These are phyloP conservation scores for Trichoderma sp. DNA, from an alignment of 2,329 filamentous ascomycete species.

Conservation along the genomic window DNA sequence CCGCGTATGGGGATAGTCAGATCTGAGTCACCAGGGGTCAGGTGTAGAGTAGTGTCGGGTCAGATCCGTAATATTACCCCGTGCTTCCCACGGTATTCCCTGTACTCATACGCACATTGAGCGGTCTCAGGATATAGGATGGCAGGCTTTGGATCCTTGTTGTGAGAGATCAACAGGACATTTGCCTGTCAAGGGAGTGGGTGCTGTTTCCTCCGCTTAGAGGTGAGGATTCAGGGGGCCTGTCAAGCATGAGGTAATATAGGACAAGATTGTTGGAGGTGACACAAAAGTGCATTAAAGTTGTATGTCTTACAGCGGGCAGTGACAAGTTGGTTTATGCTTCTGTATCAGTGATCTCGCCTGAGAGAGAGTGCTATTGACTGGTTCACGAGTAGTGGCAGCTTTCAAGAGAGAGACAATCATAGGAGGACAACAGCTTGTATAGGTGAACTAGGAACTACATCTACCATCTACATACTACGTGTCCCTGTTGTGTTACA, in stretches of 20 bases:
- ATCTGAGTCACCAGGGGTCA: not conserved
- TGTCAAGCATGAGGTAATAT: not conserved
- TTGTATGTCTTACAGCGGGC: not conserved
- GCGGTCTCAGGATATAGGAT: not conserved
- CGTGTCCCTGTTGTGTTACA: not conserved
- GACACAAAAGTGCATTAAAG: not conserved
- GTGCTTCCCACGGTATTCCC: not conserved
- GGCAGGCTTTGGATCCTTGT: not conserved
- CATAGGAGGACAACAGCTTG: not conserved
- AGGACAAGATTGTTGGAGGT: not conserved
- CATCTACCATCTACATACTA: not conserved
- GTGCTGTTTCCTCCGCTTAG: not conserved
- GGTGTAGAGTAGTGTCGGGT: not conserved
- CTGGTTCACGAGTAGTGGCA: not conserved
- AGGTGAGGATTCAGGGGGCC: not conserved
- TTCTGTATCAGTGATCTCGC: not conserved
- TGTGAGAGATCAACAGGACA: not conserved
- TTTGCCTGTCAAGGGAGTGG: not conserved
- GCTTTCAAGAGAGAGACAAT: not conserved
- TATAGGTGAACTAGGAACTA: not conserved
- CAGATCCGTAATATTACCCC: not conserved
- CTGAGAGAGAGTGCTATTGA: not conserved
- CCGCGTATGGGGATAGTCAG: not conserved
- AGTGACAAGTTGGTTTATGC: not conserved
- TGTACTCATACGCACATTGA: not conserved